These are phyloP conservation scores for Pichia ethanolica DNA, from an alignment of 805 yeast species.

Conservation along the genomic window DNA sequence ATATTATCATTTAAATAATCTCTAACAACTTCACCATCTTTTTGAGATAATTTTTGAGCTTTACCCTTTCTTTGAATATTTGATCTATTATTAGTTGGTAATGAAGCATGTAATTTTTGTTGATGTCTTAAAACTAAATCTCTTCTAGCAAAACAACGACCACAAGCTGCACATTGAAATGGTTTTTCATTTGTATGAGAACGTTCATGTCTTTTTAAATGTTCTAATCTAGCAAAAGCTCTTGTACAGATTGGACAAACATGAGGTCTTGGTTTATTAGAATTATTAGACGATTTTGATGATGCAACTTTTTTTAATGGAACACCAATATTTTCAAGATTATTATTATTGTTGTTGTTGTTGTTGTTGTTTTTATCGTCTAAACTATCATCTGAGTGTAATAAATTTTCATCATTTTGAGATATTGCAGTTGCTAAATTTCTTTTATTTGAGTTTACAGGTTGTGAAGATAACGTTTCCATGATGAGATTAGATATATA, in stretches of 20 bases:
- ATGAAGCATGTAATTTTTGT: constrained; percentile 74
- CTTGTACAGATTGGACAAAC: constrained; percentile 85
- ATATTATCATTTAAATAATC: constrained; percentile 41
- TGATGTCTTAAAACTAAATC: constrained; percentile 87
- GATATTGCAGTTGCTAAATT: too few relatives aligned
- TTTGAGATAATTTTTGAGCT: constrained; percentile 12
- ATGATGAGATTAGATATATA: neutral
- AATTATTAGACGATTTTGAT: constrained; percentile 27
- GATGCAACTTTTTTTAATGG: constrained; percentile 9
- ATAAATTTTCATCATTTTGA: too few relatives aligned
- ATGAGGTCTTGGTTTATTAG: constrained; percentile 79
- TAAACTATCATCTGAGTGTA: neutral
- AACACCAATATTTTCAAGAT: constrained; percentile 1
- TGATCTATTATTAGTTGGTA: constrained; percentile 32
- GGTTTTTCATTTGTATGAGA: constrained; percentile 96
- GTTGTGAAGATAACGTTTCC: neutral
- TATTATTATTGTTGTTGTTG: too few relatives aligned
- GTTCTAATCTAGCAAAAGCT: constrained; percentile 93
- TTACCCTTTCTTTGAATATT: constrained; percentile 29
- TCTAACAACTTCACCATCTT: constrained; percentile 28
- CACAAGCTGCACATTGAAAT: constrained; percentile 92
- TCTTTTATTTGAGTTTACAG: neutral
- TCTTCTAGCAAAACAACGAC: constrained; percentile 89
- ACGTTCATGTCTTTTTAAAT: constrained; percentile 86
- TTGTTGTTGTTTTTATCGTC: neutral